These are phyloP conservation scores for Taxillus chinensis DNA, from an alignment of 164 flowering plant species.

Conservation along the genomic window DNA sequence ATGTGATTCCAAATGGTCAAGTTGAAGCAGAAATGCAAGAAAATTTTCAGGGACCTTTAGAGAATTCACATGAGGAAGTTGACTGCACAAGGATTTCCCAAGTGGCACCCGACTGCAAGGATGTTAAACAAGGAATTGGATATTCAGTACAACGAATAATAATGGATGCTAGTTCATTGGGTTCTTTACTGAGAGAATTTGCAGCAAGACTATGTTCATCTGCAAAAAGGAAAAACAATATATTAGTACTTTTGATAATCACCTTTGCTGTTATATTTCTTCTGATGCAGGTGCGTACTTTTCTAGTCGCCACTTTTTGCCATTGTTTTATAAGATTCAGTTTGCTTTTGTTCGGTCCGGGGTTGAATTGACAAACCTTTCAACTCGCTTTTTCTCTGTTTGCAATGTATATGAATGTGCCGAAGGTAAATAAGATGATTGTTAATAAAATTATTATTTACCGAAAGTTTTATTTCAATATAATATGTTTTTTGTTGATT, in stretches of 20 bases:
- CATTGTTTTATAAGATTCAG: no score
- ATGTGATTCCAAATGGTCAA: slow-evolving; percentile 15
- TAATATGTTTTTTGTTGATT: no score
- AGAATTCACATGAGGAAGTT: slow-evolving; percentile 12
- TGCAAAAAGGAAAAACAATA: slow-evolving; percentile 32
- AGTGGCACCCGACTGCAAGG: slow-evolving; percentile 11
- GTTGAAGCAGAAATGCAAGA: slow-evolving; percentile 17
- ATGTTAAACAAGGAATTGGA: slow-evolving; percentile 12
- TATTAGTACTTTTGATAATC: slow-evolving; percentile 30
- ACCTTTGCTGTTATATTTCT: slow-evolving; percentile 42
- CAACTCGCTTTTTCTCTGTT: no score
- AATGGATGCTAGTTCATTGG: slow-evolving; percentile 9
- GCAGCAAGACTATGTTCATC: slow-evolving; percentile 22
- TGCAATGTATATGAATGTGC: no score
- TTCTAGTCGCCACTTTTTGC: not conserved
- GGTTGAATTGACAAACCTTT: no score
- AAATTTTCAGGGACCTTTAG: slow-evolving; percentile 16
- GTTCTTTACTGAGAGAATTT: slow-evolving; percentile 29
- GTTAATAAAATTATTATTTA: no score
- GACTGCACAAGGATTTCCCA: slow-evolving; percentile 9
- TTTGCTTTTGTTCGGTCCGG: no score
- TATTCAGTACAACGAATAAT: slow-evolving; percentile 13
- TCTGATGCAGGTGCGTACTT: slow-evolving; percentile 55
- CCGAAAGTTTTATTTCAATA: no score
- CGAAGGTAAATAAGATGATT: no score